Percentiles rank a stretch among this genome's conserved stretches.
These are phyloP conservation scores for Gossypium herbaceum DNA, from an alignment of 345 rosid genomes.

Conservation along the genomic window DNA sequence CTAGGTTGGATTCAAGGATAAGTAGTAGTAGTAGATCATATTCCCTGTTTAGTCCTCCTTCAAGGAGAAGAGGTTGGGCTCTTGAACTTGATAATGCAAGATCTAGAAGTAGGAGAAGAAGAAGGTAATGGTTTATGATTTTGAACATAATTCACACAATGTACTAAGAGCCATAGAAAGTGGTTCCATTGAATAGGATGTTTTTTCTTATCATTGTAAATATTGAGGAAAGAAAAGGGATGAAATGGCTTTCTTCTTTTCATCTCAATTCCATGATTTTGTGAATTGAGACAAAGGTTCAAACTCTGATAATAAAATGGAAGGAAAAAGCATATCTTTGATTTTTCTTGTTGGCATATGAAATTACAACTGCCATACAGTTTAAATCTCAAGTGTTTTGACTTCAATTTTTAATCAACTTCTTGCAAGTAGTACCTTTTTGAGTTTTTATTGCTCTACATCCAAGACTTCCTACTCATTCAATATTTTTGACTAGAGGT, in stretches of 20 bases:
- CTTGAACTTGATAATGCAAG: slow-evolving; percentile 20
- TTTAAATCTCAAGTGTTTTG: background rate
- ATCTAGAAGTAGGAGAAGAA: slow-evolving; percentile 16
- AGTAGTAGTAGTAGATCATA: slow-evolving; percentile 21
- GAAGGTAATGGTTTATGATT: slow-evolving; percentile 8
- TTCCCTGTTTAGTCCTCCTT: slow-evolving; percentile 16
- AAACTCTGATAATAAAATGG: background rate
- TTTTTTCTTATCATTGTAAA: slow-evolving; percentile 16
- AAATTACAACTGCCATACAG: too few relatives aligned
- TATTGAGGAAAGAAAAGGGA: background rate
- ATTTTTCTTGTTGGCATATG: too few relatives aligned
- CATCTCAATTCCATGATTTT: background rate
- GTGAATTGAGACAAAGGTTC: slow-evolving; percentile 16
- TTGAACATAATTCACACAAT: too few relatives aligned
- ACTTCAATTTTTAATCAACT: background rate
- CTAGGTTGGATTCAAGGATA: slow-evolving; percentile 26
- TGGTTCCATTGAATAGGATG: too few relatives aligned
- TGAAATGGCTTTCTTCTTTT: background rate
- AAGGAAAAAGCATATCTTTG: background rate
- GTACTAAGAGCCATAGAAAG: too few relatives aligned
- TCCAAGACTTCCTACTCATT: background rate
- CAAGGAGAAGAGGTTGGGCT: slow-evolving; percentile 32
- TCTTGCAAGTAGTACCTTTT: background rate
- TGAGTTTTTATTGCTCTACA: background rate
- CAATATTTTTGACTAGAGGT: background rate